These are phyloP conservation scores for Choricystis sp. DNA, from an alignment of 139 green algal genomes.

Conservation along the genomic window DNA sequence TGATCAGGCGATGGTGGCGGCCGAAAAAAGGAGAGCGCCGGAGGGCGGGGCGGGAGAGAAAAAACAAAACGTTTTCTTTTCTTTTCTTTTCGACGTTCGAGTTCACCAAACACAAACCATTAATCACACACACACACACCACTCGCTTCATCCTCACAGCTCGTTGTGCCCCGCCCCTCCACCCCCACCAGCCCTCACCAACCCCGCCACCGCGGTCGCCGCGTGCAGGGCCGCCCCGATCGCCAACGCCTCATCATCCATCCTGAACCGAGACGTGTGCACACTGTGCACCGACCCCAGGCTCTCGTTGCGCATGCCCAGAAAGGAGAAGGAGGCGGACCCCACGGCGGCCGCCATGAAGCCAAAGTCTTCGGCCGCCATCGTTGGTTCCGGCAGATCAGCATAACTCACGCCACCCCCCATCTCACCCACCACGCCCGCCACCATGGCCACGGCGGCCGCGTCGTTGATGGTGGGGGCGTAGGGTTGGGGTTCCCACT, in stretches of 20 bases:
- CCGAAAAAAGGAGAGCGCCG: too few species aligned
- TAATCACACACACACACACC: background rate
- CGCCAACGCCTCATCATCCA: conserved; percentile 59
- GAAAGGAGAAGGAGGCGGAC: conserved; percentile 54
- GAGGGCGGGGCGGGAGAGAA: too few species aligned
- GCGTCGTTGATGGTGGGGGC: conserved; percentile 64
- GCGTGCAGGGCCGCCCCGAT: conserved; percentile 56
- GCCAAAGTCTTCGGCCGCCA: conserved; percentile 71
- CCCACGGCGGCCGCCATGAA: conserved; percentile 40
- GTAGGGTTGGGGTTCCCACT: conserved; percentile 56
- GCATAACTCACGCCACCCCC: background rate
- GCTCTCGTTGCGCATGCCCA: conserved; percentile 65
- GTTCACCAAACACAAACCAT: background rate
- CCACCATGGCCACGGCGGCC: conserved; percentile 26
- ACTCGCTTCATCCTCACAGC: background rate
- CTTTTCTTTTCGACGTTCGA: too few species aligned
- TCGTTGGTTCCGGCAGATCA: conserved; percentile 21
- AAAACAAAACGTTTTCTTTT: background rate
- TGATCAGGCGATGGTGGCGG: too few species aligned
- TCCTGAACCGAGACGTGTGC: conserved; percentile 49
- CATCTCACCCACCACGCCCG: conserved; percentile 30
- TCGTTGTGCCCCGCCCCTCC: background rate
- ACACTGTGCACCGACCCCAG: conserved; percentile 38
- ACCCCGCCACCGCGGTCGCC: background rate
- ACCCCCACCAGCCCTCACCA: background rate